Base-by-base conservation (phyloP, 257 asterid species). In the Craterostigma plantagineum region DNA sequence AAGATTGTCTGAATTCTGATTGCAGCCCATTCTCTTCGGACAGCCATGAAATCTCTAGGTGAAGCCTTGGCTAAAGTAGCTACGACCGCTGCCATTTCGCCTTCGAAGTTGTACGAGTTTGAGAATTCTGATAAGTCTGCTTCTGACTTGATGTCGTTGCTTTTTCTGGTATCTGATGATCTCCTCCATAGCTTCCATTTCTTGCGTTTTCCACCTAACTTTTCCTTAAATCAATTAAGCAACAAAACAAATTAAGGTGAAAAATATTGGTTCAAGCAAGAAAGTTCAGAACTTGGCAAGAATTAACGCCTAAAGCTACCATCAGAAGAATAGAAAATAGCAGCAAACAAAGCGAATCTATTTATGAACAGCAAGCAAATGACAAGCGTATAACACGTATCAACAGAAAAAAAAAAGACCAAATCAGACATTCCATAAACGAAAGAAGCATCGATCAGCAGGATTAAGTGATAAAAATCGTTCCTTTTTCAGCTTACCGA, bases 171-270 rank as follows among this genome's bases (percentile, higher is more conserved):
- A 7, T 77, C 87, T 0, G 99, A 77, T 5, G 69, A 68, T 54
- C 72, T 83, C 72, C 95, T 70, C 99, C 99, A 90, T 7, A 90
- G 77, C 87, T 57, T 80, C 99, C 99, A 83, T 49, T 66, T 90
- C 46, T 63, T 72, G 44, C 66, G 65, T 60, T 77, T 83, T n/a
- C 70, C 79, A 37, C 73, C 67, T 33, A n/a, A 54, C 73, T 58
- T 76, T 76, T 34, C 63, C 82, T 79, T 69, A 43, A 56, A 58
- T 38, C 8, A 12, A 33, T 15, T 45, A 38, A 10, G 33, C 30
- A 18, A n/a, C n/a, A 23, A 7, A 5, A 11, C 2, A 62, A 42
- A 33, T 7, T 8, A 8, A 18, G 4, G n/a, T n/a, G n/a, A n/a
- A n/a, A n/a, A 23, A 23, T n/a, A n/a, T n/a, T n/a, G 6, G 30